A percentile compares a stretch with the other conserved stretches of the same genome.
Conservation (phyloP, 768 basidiomycete species). For the Leccinellum rugosiceps region DNA sequence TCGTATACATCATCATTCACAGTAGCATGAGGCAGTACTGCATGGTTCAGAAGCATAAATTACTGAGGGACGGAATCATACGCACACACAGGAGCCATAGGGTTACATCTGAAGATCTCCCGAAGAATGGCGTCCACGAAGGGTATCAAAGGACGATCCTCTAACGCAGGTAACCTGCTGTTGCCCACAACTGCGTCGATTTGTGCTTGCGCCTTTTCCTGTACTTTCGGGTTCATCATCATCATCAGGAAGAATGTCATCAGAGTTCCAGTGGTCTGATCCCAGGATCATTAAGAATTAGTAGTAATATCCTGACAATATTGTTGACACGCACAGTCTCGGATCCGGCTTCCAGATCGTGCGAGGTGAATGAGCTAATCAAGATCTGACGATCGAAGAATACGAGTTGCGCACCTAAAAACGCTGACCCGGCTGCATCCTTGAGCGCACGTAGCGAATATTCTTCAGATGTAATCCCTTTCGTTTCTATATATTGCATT, state of each 20-base stretch:
- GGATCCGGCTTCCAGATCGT: background rate
- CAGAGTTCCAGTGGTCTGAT: background rate
- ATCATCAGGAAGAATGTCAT: conserved; percentile 14
- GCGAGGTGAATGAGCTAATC: background rate
- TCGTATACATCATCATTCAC: conserved; percentile 40
- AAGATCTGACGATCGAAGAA: background rate
- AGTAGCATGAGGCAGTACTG: conserved; percentile 26
- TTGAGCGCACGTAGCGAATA: background rate
- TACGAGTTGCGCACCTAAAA: conserved; percentile 1
- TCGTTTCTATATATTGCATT: background rate
- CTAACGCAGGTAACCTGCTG: background rate
- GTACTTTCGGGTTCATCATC: conserved; percentile 1
- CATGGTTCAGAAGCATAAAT: too few relatives aligned
- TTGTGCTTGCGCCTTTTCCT: conserved; percentile 5
- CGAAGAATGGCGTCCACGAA: conserved; percentile 7
- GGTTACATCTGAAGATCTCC: background rate
- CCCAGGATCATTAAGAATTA: background rate
- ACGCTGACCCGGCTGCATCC: background rate
- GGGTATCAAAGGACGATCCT: conserved; percentile 10
- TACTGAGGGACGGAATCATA: background rate
- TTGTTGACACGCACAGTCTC: conserved; percentile 1
- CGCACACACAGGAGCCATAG: conserved; percentile 5
- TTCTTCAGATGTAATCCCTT: background rate
- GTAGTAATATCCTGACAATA: too few relatives aligned
- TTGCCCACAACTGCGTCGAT: conserved; percentile 8